phyloP scores from a whole-genome alignment of 2,329 filamentous ascomycete genomes.

The Colletotrichum noveboracense region DNA sequence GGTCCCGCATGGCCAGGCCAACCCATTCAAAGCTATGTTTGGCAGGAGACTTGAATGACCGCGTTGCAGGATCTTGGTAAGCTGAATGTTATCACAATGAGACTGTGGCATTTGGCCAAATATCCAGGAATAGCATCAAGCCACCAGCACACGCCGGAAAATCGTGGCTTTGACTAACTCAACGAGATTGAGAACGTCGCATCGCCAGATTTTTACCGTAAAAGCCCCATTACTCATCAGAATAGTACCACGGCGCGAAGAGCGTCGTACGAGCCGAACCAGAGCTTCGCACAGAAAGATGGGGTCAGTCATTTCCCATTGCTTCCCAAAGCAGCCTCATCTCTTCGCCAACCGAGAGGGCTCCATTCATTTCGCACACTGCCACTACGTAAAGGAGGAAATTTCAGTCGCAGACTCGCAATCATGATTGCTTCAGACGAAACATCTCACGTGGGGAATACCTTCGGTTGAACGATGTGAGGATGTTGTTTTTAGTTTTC shows the following conservation, averaged over 20 bases:
- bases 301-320: constrained; percentile 10
- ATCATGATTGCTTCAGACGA: background rate
- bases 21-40: background rate
- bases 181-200: background rate
- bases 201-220: background rate
- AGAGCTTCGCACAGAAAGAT: constrained; percentile 1
- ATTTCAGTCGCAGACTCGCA: background rate
- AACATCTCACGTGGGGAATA: background rate
- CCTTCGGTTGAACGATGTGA: background rate
- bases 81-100: background rate
- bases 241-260: background rate
- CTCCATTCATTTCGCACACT: background rate
- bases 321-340: constrained; percentile 11
- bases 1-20: background rate
- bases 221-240: background rate
- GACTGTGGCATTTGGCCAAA: background rate
- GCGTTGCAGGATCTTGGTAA: background rate
- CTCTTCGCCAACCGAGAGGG: background rate
- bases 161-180: background rate
- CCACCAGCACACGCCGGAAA: background rate
- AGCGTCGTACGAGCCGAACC: background rate
- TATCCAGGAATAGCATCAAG: background rate
- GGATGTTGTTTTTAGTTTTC: background rate
- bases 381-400: background rate
- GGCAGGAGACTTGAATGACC: background rate